Percentiles rank a stretch among this genome's conserved stretches.
phyloP scores from a whole-genome alignment of 2,329 filamentous ascomycete genomes.

The Colletotrichum chlorophyti region DNA sequence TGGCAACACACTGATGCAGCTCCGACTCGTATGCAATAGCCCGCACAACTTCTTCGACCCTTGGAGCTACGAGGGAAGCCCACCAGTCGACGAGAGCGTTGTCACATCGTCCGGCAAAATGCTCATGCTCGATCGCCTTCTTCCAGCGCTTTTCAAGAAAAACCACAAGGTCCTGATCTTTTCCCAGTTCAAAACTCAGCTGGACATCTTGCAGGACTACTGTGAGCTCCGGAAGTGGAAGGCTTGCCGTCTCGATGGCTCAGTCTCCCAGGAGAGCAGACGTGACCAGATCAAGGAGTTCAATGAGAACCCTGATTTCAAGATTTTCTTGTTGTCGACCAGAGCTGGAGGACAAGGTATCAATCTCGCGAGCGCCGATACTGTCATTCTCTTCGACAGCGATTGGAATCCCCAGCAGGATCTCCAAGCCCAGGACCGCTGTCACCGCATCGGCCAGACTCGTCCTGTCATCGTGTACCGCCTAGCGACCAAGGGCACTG shows the following conservation, averaged over 20 bases:
- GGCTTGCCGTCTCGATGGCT: slow-evolving; percentile 89
- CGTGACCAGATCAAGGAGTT: slow-evolving; percentile 76
- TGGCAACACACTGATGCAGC: slow-evolving; percentile 90
- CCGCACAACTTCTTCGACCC: slow-evolving; percentile 98
- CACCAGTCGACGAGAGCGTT: slow-evolving; percentile 77
- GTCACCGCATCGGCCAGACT: slow-evolving; percentile 93
- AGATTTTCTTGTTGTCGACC: slow-evolving; percentile 87
- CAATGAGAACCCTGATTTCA: slow-evolving; percentile 69
- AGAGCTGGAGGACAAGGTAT: slow-evolving; percentile 94
- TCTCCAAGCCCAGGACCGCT: slow-evolving; percentile 93
- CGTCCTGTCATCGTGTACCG: slow-evolving; percentile 92
- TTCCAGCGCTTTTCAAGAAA: slow-evolving; percentile 74
- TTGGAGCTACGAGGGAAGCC: slow-evolving; percentile 68
- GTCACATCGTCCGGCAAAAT: slow-evolving; percentile 94
- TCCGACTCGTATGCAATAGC: slow-evolving; percentile 89
- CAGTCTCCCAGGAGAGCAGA: slow-evolving; percentile 76
- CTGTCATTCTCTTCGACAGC: slow-evolving; percentile 87
- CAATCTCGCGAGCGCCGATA: slow-evolving; percentile 90
- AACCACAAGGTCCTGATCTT: slow-evolving; percentile 95
- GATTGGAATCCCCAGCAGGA: slow-evolving; percentile 98
- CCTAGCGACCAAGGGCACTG: slow-evolving; percentile 89
- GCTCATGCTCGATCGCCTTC: slow-evolving; percentile 86
- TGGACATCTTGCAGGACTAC: slow-evolving; percentile 91
- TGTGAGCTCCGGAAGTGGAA: slow-evolving; percentile 82
- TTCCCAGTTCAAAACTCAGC: slow-evolving; percentile 93